A percentile compares a stretch with the other conserved stretches of the same genome.
These are phyloP conservation scores for Cystofilobasidium macerans DNA, from an alignment of 768 basidiomycete species.

Conservation along the genomic window DNA sequence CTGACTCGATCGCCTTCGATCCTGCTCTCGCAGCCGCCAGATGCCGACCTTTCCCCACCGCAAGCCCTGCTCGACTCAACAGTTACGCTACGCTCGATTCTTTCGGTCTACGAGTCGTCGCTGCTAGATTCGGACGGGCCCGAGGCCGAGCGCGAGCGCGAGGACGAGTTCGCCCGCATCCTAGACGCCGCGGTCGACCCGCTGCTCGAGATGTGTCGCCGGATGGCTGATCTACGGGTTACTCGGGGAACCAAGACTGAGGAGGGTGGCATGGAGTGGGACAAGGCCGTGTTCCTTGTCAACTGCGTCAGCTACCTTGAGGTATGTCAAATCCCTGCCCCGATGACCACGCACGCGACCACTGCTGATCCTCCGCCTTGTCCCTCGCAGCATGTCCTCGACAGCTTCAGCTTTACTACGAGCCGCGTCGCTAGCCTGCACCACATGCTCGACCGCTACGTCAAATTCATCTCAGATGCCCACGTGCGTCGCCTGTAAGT, in stretches of 20 bases:
- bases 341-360: neutral
- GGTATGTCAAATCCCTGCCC: conserved; percentile 45
- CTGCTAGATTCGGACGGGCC: conserved; percentile 48
- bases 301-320: conserved; percentile 76
- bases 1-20: neutral
- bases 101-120: conserved; percentile 78
- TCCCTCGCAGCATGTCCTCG: conserved; percentile 33
- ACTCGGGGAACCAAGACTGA: conserved; percentile 7
- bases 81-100: conserved; percentile 75
- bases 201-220: conserved; percentile 60
- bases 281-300: conserved; percentile 66
- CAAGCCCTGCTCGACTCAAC: conserved; percentile 67
- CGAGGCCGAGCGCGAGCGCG: conserved; percentile 28
- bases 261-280: conserved; percentile 60
- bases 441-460: conserved; percentile 51
- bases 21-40: conserved; percentile 35
- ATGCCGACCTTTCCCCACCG: conserved; percentile 66
- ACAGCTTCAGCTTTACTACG: conserved; percentile 33
- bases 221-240: conserved; percentile 47
- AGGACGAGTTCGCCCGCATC: conserved; percentile 55
- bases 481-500: conserved; percentile 49
- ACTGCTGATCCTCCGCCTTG: neutral
- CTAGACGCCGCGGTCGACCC: conserved; percentile 79
- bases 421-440: conserved; percentile 49
- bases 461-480: conserved; percentile 58